Conservation (phyloP, 2,329 filamentous ascomycete species). For the Penicillium sp. region DNA sequence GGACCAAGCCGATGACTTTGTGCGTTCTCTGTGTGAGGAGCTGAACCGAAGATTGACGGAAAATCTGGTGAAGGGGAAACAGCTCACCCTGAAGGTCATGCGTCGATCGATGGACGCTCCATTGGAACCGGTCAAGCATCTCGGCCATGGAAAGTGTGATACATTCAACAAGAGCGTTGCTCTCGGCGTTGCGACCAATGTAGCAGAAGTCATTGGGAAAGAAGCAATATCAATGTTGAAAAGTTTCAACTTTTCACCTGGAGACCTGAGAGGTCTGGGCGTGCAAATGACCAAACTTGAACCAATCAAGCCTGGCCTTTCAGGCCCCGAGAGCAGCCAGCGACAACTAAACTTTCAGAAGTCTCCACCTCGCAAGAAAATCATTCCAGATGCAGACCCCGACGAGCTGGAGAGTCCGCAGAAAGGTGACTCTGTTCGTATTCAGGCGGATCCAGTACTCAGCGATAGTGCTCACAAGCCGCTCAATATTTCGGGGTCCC, state of each 20-base stretch:
- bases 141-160: slow-evolving; percentile 94
- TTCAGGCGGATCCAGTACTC: slow-evolving; percentile 31
- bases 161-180: slow-evolving; percentile 83
- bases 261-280: slow-evolving; percentile 87
- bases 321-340: slow-evolving; percentile 68
- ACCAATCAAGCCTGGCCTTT: slow-evolving; percentile 60
- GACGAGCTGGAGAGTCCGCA: slow-evolving; percentile 49
- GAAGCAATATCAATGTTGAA: slow-evolving; percentile 83
- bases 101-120: slow-evolving; percentile 80
- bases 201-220: slow-evolving; percentile 66
- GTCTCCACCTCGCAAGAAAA: slow-evolving; percentile 31
- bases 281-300: slow-evolving; percentile 93
- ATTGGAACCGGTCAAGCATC: slow-evolving; percentile 84
- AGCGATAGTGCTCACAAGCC: slow-evolving; percentile 53
- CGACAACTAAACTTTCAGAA: slow-evolving; percentile 69
- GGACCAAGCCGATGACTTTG: slow-evolving; percentile 88
- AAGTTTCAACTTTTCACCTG: slow-evolving; percentile 78
- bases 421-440: slow-evolving; percentile 34
- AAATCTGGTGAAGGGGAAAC: slow-evolving; percentile 80
- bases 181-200: slow-evolving; percentile 81
- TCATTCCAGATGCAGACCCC: slow-evolving; percentile 37
- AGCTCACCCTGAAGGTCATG: slow-evolving; percentile 95
- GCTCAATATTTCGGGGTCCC: slow-evolving; percentile 78
- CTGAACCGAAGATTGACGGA: slow-evolving; percentile 75
- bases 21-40: slow-evolving; percentile 79